Evolutionary conservation across 257 asterid species (phyloP), one percentile per base, ranked within the genome.

Genomic region (Lithospermum erythrorhizon): DNA sequence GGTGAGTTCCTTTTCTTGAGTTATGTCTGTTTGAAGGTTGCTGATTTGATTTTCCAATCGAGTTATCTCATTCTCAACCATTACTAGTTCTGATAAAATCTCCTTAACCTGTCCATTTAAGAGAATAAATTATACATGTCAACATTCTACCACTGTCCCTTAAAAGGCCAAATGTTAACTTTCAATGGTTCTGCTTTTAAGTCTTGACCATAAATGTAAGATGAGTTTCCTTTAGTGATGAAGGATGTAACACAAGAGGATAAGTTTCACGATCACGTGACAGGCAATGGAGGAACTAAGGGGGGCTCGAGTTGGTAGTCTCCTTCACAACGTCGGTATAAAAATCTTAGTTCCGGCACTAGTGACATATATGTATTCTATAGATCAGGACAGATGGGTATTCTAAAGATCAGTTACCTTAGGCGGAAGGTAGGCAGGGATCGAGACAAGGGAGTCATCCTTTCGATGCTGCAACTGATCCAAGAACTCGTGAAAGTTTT

Each of bases 361-460:
- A n/a, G n/a, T n/a, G n/a, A n/a, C n/a, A n/a, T n/a, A n/a, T n/a
- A n/a, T n/a, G n/a, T n/a, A n/a, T n/a, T n/a, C n/a, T n/a, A n/a
- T n/a, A n/a, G n/a, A n/a, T n/a, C n/a, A 27, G 6, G 11, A 35
- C 45, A 35, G 0, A 35, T 9, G 1, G 3, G 30, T 29, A 3
- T 13, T 29, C 19, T 16, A 30, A 20, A 63, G 21, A 21, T 19
- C 29, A 22, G 84, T 66, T 71, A 83, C 97, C 57, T 87, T 84
- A 15, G 82, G 88, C 14, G 97, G 95, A 54, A 89, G 79, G 27
- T 74, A 87, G 68, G 65, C 80, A 3, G 97, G 97, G 68, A 87
- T 78, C 2, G 37, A 60, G 63, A 84, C 69, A 67, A 68, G 58
- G 58, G 90, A 78, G 29, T 72, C 75, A 1, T 80, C 82, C 53